Evolutionary conservation across 1,284 basidiomycete species (phyloP), one percentile per base, ranked within the genome.

Genomic region (Clitocybe nebularis): DNA sequence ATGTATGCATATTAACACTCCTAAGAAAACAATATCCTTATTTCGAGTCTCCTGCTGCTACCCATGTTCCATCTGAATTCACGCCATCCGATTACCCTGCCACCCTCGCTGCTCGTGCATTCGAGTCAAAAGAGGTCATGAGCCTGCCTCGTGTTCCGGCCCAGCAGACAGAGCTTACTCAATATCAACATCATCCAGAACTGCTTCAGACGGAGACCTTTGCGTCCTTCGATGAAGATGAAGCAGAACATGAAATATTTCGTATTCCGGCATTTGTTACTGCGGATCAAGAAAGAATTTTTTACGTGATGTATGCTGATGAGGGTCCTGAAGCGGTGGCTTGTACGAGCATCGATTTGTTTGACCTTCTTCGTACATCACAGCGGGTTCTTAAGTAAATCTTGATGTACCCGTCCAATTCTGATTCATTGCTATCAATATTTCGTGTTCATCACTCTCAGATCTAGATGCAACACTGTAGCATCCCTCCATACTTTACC

Each of bases 131-230:
- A 42, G 33, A 36, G 21, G 14, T 42, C 16, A 42, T 42, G 29
- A 40, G 29, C 20, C 38, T 46, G 39, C 40, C 23, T 46, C 33
- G 44, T 22, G 44, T 42, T 46, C 23, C 26, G 9, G 13, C 42
- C 44, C 20, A 42, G 30, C 32, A 46, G 39, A 42, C 39, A 11
- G 44, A 42, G 39, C 23, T 42, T 32, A 36, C 42, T 25, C 40
- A 37, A 41, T 46, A 46, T 36, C 30, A 46, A 36, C 34, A 14
- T 30, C 39, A 9, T 33, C 44, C 44, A 32, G 32, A 41, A 39
- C 44, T 42, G 24, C 44, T 46, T 45, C 44, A 41, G 44, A 45
- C 22, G 32, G 39, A 46, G 44, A 46, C 45, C 25, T 46, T 46
- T 37, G 26, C 43, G 34, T 46, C 25, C 44, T 46, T 46, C 34